Percentiles rank a stretch among this genome's conserved stretches.
These are phyloP conservation scores for Auriscalpium microsporum DNA, from an alignment of 768 basidiomycete genomes.

Conservation along the genomic window DNA sequence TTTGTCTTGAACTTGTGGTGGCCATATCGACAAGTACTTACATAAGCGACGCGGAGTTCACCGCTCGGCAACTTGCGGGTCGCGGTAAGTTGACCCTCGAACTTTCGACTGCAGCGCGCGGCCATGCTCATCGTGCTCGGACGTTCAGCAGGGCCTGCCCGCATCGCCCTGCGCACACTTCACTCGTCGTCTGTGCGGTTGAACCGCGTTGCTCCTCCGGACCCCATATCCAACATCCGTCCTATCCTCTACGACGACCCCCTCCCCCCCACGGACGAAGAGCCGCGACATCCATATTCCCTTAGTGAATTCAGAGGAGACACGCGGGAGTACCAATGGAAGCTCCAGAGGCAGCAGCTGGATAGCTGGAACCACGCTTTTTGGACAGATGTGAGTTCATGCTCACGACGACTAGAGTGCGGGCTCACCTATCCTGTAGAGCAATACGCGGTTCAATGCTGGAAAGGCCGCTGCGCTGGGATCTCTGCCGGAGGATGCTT, in stretches of 20 bases:
- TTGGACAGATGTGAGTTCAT: slow-evolving; percentile 67
- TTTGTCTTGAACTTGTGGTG: no score
- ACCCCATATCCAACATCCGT: slow-evolving; percentile 73
- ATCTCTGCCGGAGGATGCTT: slow-evolving; percentile 43
- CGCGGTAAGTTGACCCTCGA: no score
- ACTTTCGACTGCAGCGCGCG: no score
- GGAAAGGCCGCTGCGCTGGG: slow-evolving; percentile 53
- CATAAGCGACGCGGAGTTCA: no score
- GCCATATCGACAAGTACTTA: no score
- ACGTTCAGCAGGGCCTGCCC: slow-evolving; percentile 14
- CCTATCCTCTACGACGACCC: slow-evolving; percentile 68
- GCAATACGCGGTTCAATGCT: slow-evolving; percentile 70
- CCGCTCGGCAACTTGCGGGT: no score
- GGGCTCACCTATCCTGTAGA: slow-evolving; percentile 33
- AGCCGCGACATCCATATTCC: slow-evolving; percentile 61
- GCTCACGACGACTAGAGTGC: neutral
- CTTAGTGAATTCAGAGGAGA: slow-evolving; percentile 54
- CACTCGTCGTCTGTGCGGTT: slow-evolving; percentile 8
- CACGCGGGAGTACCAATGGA: slow-evolving; percentile 57
- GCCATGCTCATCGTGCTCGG: slow-evolving; percentile 8
- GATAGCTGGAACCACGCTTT: slow-evolving; percentile 72
- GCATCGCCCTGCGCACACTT: slow-evolving; percentile 6
- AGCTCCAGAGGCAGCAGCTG: slow-evolving; percentile 59
- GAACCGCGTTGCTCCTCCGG: slow-evolving; percentile 58
- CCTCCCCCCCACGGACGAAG: slow-evolving; percentile 16